Base-by-base conservation (phyloP, 2,329 filamentous ascomycete genomes). In the Pezicula radicicola region DNA sequence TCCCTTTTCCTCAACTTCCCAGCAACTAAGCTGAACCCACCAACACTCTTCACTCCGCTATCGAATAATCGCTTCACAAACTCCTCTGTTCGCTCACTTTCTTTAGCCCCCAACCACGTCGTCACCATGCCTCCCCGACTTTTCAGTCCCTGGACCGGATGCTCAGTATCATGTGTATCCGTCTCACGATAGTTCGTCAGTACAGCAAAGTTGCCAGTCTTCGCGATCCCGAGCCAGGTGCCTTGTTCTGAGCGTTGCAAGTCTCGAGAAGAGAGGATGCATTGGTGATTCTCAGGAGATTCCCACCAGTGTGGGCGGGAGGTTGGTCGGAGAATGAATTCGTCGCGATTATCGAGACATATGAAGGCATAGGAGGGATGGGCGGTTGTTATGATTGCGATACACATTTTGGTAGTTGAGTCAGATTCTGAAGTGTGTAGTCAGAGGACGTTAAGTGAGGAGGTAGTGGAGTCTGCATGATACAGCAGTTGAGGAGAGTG, bases 291-390 rank as follows among this genome's bases (percentile, higher is more conserved):
- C 25, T 42, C 30, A n/a, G 61, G 52, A 15, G 50, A 54, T 16
- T 55, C 39, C 82, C 83, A 87, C 83, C 83, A 87, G 66, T 84
- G 77, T 6, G 83, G 83, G 53, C 79, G 74, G 48, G 79, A 83
- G 2, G 83, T 87, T 4, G 83, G 83, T 27, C 83, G 76, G 13
- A 85, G 74, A 56, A 87, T 81, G 70, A 80, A 87, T 66, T 87
- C 88, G 73, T 93, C 89, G 61, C 89, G 81, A 68, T 93, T 93
- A 71, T 91, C 83, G 65, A 91, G 75, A 54, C 89, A 72, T 61
- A 93, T 87, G 54, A 92, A 76, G 25, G 86, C 79, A 70, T 92
- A 92, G 59, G 80, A 75, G 9, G 89, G 88, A 65, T 92, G 88
- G 43, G 85, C 79, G 16, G 88, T 92, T 25, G 88, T 89, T 53